Evolutionary conservation across 1,139 yeast species (phyloP).

Genomic region (Hansenula lynferdii): DNA sequence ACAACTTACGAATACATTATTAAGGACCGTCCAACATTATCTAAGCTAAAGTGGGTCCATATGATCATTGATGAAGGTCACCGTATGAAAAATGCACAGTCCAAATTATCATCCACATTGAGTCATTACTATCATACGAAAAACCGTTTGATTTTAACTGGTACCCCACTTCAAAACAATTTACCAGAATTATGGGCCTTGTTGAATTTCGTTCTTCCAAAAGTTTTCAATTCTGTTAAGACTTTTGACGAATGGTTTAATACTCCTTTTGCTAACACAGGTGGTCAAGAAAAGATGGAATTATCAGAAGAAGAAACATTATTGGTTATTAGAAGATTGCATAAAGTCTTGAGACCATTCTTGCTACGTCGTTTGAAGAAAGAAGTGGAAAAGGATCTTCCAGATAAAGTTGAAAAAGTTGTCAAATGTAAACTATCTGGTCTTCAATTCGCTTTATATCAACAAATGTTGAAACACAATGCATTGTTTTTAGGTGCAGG

Average conservation of each 20-base stretch:
- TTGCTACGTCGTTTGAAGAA: conserved; percentile 86
- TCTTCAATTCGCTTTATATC: conserved; percentile 72
- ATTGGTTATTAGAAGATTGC: conserved; percentile 86
- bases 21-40: conserved; percentile 77
- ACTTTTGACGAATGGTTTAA: conserved; percentile 99
- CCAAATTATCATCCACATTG: conserved; percentile 81
- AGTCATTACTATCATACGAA: conserved; percentile 78
- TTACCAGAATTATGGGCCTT: conserved; percentile 97
- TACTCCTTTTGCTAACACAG: conserved; percentile 96
- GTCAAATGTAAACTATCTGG: conserved; percentile 85
- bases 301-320: conserved; percentile 93
- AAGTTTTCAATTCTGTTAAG: conserved; percentile 93
- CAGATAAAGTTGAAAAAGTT: conserved; percentile 89
- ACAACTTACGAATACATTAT: conserved; percentile 94
- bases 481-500: conserved; percentile 75
- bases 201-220: conserved; percentile 89
- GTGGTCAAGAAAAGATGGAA: conserved; percentile 89
- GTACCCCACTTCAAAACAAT: conserved; percentile 95
- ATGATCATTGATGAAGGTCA: conserved; percentile 99
- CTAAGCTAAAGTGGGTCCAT: conserved; percentile 83
- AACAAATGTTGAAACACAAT: conserved; percentile 86
- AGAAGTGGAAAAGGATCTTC: conserved; percentile 92
- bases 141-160: conserved; percentile 87
- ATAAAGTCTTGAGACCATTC: conserved; percentile 89
- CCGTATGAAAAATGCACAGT: conserved; percentile 91